phyloP scores from a whole-genome alignment of 2,329 filamentous ascomycete genomes.

The Diaporthe sp. region DNA sequence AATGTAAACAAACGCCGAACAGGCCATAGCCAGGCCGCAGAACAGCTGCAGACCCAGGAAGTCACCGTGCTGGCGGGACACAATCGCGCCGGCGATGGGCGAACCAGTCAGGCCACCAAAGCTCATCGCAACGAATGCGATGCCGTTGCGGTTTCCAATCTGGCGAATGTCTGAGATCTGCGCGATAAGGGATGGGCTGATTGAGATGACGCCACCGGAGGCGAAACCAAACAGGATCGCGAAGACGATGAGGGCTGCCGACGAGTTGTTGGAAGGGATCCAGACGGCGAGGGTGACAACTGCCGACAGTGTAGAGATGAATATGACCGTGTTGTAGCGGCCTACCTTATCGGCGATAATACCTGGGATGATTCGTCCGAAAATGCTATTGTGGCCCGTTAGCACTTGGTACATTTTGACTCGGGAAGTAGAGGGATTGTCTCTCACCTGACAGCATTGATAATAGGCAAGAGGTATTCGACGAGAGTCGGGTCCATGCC shows the following conservation, averaged over 20 bases:
- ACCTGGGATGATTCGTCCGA: constrained; percentile 65
- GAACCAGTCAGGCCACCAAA: constrained; percentile 69
- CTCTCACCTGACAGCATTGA: constrained; percentile 64
- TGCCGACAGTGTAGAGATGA: constrained; percentile 58
- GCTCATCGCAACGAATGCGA: constrained; percentile 67
- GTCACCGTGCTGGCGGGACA: constrained; percentile 56
- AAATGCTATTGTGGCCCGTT: constrained; percentile 52
- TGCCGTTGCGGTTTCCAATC: constrained; percentile 70
- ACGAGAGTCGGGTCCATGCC: constrained; percentile 57
- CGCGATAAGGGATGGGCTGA: constrained; percentile 68
- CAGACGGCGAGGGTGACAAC: constrained; percentile 56
- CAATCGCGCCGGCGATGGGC: constrained; percentile 68
- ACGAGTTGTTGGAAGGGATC: constrained; percentile 54
- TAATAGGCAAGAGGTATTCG: constrained; percentile 66
- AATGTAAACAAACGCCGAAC: constrained; percentile 44
- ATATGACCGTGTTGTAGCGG: constrained; percentile 57
- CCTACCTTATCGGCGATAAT: constrained; percentile 57
- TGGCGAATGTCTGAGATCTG: constrained; percentile 72
- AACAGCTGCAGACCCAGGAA: constrained; percentile 69
- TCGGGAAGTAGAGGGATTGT: not conserved
- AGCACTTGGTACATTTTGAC: not conserved
- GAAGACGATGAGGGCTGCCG: constrained; percentile 71
- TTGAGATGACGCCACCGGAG: constrained; percentile 72
- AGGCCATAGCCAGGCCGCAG: constrained; percentile 59
- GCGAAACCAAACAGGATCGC: constrained; percentile 73